These are phyloP conservation scores for Cercospora sp. DNA, from an alignment of 2,329 filamentous ascomycete genomes.

Conservation along the genomic window DNA sequence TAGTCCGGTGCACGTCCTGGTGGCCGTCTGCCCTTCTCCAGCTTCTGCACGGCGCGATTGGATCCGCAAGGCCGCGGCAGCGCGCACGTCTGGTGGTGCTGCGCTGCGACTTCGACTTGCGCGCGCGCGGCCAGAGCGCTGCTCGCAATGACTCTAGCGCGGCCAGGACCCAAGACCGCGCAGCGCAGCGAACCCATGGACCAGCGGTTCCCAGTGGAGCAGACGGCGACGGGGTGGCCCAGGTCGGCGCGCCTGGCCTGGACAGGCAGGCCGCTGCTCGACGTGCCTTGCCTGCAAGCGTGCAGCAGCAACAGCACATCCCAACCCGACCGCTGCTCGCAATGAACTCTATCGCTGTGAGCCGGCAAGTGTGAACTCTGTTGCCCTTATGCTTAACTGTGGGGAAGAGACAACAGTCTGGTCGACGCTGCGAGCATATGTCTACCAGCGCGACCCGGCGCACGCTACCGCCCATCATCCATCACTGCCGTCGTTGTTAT, in stretches of 20 bases:
- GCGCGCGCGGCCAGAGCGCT: neutral
- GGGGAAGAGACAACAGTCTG: slow-evolving; percentile 22
- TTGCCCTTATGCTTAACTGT: slow-evolving; percentile 38
- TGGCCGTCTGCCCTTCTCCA: slow-evolving; percentile 20
- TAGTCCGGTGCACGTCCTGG: slow-evolving; percentile 19
- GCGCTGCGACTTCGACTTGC: neutral
- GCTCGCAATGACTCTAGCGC: slow-evolving; percentile 19
- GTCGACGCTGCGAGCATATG: slow-evolving; percentile 6
- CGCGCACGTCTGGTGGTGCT: neutral
- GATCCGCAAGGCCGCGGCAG: slow-evolving; percentile 17
- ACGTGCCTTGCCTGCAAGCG: slow-evolving; percentile 20
- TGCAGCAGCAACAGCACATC: slow-evolving; percentile 22
- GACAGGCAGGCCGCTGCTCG: slow-evolving; percentile 15
- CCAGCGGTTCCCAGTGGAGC: slow-evolving; percentile 23
- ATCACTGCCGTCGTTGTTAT: neutral
- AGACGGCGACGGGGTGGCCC: neutral
- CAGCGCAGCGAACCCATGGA: slow-evolving; percentile 18
- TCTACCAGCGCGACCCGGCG: neutral
- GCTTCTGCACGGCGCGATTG: slow-evolving; percentile 26
- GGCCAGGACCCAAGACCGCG: slow-evolving; percentile 19
- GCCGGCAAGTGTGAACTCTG: slow-evolving; percentile 35
- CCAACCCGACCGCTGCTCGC: slow-evolving; percentile 31
- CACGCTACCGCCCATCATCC: neutral
- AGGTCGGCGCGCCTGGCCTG: neutral
- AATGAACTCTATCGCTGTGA: slow-evolving; percentile 32